Base-by-base conservation (phyloP, 495 filamentous ascomycete species). In the Trichoderma erinaceum region DNA sequence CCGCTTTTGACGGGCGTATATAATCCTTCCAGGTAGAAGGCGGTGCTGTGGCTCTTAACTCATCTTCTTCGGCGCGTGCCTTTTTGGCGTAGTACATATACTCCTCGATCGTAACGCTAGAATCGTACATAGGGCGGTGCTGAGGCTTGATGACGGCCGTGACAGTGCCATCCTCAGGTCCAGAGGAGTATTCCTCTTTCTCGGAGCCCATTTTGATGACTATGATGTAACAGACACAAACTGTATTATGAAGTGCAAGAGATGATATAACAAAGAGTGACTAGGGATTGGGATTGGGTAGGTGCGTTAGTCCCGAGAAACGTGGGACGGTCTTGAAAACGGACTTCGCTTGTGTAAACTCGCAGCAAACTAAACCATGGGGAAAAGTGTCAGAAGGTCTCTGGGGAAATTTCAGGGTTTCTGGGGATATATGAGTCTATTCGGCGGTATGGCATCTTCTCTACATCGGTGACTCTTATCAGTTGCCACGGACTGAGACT, bases 1-100 rank as follows among this genome's bases (percentile, higher is more conserved):
- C n/a, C 11, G 16, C 56, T 32, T 32, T 61, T 32, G 56, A 61
- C 15, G 56, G 56, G 7, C 27, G 29, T 15, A 61, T 13, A 3
- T 16, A 8, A 10, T 61, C 56, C 27, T 29, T 29, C 1, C 27
- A 32, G 16, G 56, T 61, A 12, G 56, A 29, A 18, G 56, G 56
- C n/a, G 56, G 56, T 32, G 23, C 25, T 16, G 56, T 61, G 23
- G 56, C 56, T 18, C 11, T 25, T 5, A 61, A 13, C 4, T 23
- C 23, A 32, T 61, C 56, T 32, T 61, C 56, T 32, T 61, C 56
- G 27, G 56, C 56, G 3, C 56, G 3, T 3, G 56, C n/a, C 56
- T 61, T 61, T 18, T 61, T 7, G 11, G 56, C 56, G 16, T 61
- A 61, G 56, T 61, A 61, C 56, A 61, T 61, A 25, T 61, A 61